These are phyloP conservation scores for Picochlorum sp. DNA, from an alignment of 139 green algal genomes.

Conservation along the genomic window DNA sequence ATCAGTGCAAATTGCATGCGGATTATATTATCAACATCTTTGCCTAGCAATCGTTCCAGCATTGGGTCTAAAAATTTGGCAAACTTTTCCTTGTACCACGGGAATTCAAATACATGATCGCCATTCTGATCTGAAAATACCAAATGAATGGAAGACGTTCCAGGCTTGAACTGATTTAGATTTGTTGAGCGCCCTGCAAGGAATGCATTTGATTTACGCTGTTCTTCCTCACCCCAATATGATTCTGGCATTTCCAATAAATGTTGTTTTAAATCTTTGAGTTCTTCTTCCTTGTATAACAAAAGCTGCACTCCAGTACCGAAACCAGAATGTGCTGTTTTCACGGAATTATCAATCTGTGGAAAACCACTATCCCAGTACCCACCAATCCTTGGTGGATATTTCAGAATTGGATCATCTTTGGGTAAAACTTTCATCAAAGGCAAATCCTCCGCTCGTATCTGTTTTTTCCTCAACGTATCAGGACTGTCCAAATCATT, in stretches of 20 bases:
- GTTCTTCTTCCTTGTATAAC: constrained; percentile 31
- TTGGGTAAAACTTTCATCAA: too few species aligned
- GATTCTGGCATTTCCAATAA: not conserved
- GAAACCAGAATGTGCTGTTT: constrained; percentile 2
- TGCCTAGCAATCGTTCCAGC: constrained; percentile 29
- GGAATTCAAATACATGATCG: constrained; percentile 46
- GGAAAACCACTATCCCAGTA: constrained; percentile 42
- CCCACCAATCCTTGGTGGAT: not conserved
- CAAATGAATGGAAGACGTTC: constrained; percentile 32
- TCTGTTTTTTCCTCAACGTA: too few species aligned
- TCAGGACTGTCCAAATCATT: too few species aligned
- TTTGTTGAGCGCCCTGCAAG: constrained; percentile 35
- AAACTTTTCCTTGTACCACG: constrained; percentile 45
- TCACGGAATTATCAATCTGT: constrained; percentile 21
- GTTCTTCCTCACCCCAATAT: constrained; percentile 15
- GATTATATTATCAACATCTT: constrained; percentile 47
- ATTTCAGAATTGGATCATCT: not conserved
- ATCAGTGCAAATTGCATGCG: constrained; percentile 57
- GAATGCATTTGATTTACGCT: constrained; percentile 35
- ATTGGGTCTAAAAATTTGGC: constrained; percentile 36
- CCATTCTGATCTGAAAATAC: constrained; percentile 46
- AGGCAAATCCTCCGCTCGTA: too few species aligned
- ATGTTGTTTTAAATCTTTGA: constrained; percentile 15
- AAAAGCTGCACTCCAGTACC: constrained; percentile 35
- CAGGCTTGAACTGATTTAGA: constrained; percentile 49